Conservation (phyloP, 2,329 filamentous ascomycete species). For the Colletotrichum sp. region DNA sequence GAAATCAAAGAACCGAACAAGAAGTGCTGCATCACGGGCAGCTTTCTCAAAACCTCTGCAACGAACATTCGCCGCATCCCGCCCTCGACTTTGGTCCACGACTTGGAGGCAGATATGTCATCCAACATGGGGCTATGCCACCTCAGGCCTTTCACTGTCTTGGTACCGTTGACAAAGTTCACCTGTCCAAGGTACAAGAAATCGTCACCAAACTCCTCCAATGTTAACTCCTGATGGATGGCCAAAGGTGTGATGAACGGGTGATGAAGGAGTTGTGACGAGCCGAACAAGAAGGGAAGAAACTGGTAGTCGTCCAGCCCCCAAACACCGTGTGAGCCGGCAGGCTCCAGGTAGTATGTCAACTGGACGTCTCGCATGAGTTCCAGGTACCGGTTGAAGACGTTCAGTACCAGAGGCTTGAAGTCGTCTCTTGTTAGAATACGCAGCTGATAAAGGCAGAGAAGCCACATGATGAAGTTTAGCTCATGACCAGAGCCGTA, state of each 20-base stretch:
- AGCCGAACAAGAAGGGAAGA: constrained; percentile 92
- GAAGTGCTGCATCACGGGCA: constrained; percentile 99
- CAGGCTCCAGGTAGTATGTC: constrained; percentile 95
- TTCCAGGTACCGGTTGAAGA: constrained; percentile 82
- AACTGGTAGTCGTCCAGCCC: constrained; percentile 98
- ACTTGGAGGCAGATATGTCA: constrained; percentile 90
- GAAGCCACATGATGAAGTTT: constrained; percentile 95
- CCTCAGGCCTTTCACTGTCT: constrained; percentile 90
- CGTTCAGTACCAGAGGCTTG: constrained; percentile 72
- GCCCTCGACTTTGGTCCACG: constrained; percentile 89
- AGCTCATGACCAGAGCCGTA: constrained; percentile 98
- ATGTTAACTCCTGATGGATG: constrained; percentile 86
- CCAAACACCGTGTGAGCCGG: constrained; percentile 97
- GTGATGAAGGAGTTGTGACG: constrained; percentile 86
- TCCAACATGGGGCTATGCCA: constrained; percentile 99
- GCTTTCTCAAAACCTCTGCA: constrained; percentile 87
- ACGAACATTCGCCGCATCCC: constrained; percentile 98
- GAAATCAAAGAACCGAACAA: constrained; percentile 87
- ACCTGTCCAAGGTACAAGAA: constrained; percentile 95
- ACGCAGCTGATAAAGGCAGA: constrained; percentile 86
- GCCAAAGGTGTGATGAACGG: constrained; percentile 77
- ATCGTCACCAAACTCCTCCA: constrained; percentile 85
- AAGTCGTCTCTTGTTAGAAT: constrained; percentile 72
- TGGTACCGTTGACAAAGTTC: constrained; percentile 92
- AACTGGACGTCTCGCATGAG: constrained; percentile 89